Conservation (phyloP, 257 asterid species). For the Rhazya stricta region DNA sequence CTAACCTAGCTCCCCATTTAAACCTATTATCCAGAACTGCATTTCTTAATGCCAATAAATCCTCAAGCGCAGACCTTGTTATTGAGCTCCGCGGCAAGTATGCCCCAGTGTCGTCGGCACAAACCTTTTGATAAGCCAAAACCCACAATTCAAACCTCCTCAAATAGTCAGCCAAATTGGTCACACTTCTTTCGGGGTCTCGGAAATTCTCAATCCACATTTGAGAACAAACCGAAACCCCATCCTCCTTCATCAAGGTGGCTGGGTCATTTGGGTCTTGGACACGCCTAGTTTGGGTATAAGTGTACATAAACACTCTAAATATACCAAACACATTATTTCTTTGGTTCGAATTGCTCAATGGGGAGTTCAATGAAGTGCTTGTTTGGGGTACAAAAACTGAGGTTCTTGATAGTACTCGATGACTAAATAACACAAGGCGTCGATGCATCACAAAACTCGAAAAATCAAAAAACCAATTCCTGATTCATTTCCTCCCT, state of each 20-base stretch:
- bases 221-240: conserved; percentile 66
- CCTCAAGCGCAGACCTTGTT: conserved; percentile 73
- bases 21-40: conserved; percentile 78
- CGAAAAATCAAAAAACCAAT: conserved; percentile 1
- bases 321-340: conserved; percentile 29
- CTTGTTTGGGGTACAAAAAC: conserved; percentile 20
- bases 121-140: conserved; percentile 86
- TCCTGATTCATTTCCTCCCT: background rate
- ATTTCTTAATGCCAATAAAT: conserved; percentile 72
- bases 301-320: conserved; percentile 41
- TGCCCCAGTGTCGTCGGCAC: conserved; percentile 80
- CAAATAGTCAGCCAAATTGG: conserved; percentile 62
- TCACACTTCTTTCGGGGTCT: conserved; percentile 56
- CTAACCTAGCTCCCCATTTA: conserved; percentile 94
- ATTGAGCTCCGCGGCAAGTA: conserved; percentile 76
- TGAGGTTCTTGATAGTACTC: conserved; percentile 37
- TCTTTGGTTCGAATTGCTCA: conserved; percentile 20
- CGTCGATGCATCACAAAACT: conserved; percentile 49
- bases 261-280: conserved; percentile 89
- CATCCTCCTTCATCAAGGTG: conserved; percentile 87
- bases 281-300: conserved; percentile 42
- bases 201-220: conserved; percentile 87
- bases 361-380: conserved; percentile 27
- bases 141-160: conserved; percentile 96
- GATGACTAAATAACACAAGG: conserved; percentile 31